Evolutionary conservation across 148 eudicot genomes (phyloP), one percentile per base, ranked within the genome.

Genomic region (Fagopyrum homotropicum): DNA sequence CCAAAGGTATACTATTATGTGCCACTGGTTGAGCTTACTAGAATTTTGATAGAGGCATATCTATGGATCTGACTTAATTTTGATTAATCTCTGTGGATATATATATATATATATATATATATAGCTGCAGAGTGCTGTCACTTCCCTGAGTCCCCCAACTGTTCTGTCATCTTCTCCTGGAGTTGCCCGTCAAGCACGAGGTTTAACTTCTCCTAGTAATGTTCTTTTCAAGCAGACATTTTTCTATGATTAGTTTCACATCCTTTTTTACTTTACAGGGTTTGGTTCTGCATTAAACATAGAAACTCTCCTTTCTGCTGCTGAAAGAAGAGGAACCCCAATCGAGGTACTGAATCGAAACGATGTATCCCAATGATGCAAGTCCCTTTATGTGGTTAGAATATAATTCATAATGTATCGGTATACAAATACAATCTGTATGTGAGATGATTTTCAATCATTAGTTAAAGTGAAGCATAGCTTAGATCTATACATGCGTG

Each of bases 271-370:
- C n/a, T 35, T 45, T 40, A 72, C 87, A 94, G 98, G 98, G 77
- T 94, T 94, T 89, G 98, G 98, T 79, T 94, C 97, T 73, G 97
- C 97, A 26, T 83, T 91, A 61, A 94, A 85, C 79, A 94, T 91
- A 80, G 98, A 92, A 81, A 94, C 98, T 61, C 97, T 94, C 74
- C 91, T 91, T 82, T 95, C 97, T 87, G 98, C 98, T 74, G 96
- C 98, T 49, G 98, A 94, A 79, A 88, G 89, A 82, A 91, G 87
- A 84, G 92, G 90, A 77, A 88, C 97, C 75, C 96, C 92, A 5
- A 80, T 89, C 75, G 97, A 94, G 98, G 98, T 94, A 80, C 48
- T 60, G 45, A 55, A 16, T 30, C 40, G 22, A 26, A 48, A 48
- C 6, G 19, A 17, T 35, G 40, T 35, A 22, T 10, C 19, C 64